Base-by-base conservation (phyloP, 2,329 filamentous ascomycete genomes). In the Xylaria sp. region DNA sequence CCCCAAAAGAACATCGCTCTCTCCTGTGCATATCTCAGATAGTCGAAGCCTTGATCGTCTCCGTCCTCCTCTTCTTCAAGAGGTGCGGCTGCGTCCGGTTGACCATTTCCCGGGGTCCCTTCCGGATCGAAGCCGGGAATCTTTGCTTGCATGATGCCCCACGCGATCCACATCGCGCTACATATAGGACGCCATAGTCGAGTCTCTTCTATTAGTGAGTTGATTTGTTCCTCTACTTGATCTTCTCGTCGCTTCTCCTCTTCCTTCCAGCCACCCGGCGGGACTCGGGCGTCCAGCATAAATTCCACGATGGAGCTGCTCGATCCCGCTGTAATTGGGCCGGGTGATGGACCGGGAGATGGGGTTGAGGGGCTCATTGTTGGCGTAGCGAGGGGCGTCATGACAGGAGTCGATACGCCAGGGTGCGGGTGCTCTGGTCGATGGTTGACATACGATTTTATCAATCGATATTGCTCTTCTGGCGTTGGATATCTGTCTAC, bases 71-170 rank as follows among this genome's bases (percentile, higher is more conserved):
- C 86, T 67, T 75, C 78, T 53, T 81, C 77, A 3, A 75, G 75
- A 13, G 72, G 53, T 10, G 44, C 62, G 13, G 36, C 58, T 1
- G 67, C 62, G 36, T 51, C 63, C 9, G 67, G 54, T 17, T 69
- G 77, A 28, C 58, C 72, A 23, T 75, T 77, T 36, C 79, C 78
- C 10, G 73, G 9, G 26, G 73, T 74, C 15, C 80, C 81, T 42
- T 84, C 83, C 17, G 82, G 81, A 20, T 91, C 88, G 78, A 95
- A 84, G 0, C 90, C 93, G 0, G 93, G 90, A 1, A 97, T 86
- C 78, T 96, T 94, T 57, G 96, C 95, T 81, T 99, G 96, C 60
- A 99, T 92, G 70, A 98, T 93, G 28, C 96, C 96, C 96, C 96
- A 99, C 1, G 94, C 93, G 28, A 97, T 89, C 96, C 96, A 99